Evolutionary conservation across 345 rosid genomes (phyloP).

Genomic region (Eucalyptus fibrosa): DNA sequence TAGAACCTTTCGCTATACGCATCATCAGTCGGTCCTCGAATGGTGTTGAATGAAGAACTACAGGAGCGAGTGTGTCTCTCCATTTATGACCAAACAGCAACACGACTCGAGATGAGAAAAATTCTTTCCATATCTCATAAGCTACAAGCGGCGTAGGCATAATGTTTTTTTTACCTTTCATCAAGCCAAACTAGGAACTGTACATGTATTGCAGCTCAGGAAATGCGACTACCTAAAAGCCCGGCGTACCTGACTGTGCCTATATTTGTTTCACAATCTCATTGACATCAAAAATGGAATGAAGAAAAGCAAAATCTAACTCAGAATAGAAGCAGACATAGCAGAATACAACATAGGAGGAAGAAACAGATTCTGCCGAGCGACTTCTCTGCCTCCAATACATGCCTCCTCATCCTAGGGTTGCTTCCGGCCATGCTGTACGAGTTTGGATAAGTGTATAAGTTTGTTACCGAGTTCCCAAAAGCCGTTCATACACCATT

Average conservation of each 20-base stretch:
- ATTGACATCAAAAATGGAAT: neutral
- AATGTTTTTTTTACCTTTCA: neutral
- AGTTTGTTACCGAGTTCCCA: slow-evolving; percentile 35
- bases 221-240: neutral
- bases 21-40: neutral
- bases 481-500: slow-evolving; percentile 44
- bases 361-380: slow-evolving; percentile 70
- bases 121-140: neutral
- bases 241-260: neutral
- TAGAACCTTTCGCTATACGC: neutral
- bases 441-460: slow-evolving; percentile 34
- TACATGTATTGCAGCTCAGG: neutral
- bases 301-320: neutral
- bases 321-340: slow-evolving; percentile 74
- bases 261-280: neutral
- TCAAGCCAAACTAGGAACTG: neutral
- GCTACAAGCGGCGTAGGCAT: neutral
- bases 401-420: slow-evolving; percentile 62
- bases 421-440: slow-evolving; percentile 35
- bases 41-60: neutral
- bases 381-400: slow-evolving; percentile 58
- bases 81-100: neutral
- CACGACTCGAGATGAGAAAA: neutral
- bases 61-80: neutral
- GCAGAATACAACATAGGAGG: slow-evolving; percentile 47